Base-by-base conservation (phyloP, 129 eudicot species). In the Solidago caesia region DNA sequence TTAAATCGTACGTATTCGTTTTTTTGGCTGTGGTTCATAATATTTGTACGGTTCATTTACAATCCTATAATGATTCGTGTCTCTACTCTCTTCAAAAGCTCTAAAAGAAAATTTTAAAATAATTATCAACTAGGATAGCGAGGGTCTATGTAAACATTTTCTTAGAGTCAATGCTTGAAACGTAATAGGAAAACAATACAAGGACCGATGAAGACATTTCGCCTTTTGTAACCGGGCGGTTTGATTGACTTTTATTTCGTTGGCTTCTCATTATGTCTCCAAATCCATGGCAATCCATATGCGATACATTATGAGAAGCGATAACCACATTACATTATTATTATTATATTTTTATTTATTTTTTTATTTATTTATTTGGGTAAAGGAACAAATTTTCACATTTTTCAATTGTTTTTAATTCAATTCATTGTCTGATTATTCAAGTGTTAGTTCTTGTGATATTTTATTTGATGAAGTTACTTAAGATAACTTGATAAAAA, bases 181-280 rank as follows among this genome's bases (percentile, higher is more conserved):
- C 43, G 77, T n/a, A 14, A 62, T n/a, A 25, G n/a, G 11, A 42
- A 29, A 64, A 26, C 10, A 78, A 16, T 78, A 44, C 25, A 64
- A 51, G 61, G 68, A 44, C 73, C 52, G 45, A 42, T 52, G 44
- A n/a, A 57, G 39, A 62, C 6, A 64, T 15, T 8, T 2, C 41
- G 64, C 26, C 14, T 70, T 59, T 63, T 41, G 42, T 43, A 15
- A 70, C 57, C 45, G 26, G 49, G 42, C 58, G 72, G 77, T 78
- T 78, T 78, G 72, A 78, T 71, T 78, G 82, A 78, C 77, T 53
- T 78, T 9, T 14, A 79, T 71, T 64, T 52, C 49, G 52, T 71
- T 64, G 42, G 45, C 11, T 25, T 49, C 49, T 70, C 55, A 15
- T 44, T 64, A 39, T 62, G 77, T 78, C 66, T 55, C 71, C 76